Evolutionary conservation across 148 eudicot species (phyloP).

Genomic region (Amaranthus hypochondriacus): DNA sequence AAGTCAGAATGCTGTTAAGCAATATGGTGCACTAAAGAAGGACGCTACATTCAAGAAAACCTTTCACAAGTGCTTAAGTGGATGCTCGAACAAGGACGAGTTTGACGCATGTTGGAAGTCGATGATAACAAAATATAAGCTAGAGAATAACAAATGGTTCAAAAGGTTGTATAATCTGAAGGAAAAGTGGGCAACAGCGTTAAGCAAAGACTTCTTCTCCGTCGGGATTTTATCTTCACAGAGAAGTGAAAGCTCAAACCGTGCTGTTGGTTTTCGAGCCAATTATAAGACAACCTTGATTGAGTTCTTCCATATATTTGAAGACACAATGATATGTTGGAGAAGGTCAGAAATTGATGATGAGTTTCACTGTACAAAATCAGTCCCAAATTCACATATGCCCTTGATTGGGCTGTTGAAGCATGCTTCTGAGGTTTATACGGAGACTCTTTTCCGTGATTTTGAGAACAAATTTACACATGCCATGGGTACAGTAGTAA

Average conservation of each 20-base stretch:
- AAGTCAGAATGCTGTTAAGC: background rate
- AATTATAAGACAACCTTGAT: background rate
- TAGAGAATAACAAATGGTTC: background rate
- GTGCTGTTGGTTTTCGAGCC: background rate
- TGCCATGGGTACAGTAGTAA: background rate
- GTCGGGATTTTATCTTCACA: background rate
- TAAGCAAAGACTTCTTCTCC: background rate
- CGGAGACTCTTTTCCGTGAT: background rate
- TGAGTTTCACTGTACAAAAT: background rate
- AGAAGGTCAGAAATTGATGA: background rate
- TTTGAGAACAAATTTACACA: background rate
- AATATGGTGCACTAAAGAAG: background rate
- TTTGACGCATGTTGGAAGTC: background rate
- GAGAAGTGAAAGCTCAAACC: background rate
- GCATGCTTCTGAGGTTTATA: background rate
- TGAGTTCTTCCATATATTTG: background rate
- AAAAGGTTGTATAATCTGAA: background rate
- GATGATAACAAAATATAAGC: background rate
- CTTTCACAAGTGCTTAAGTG: background rate
- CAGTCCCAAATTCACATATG: background rate
- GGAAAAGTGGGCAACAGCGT: background rate
- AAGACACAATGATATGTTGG: background rate
- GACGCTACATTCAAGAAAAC: background rate
- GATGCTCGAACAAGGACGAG: background rate
- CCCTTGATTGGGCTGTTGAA: background rate